Percentiles rank a stretch among this genome's conserved stretches.
phyloP scores from a whole-genome alignment of 1,284 basidiomycete species.

The Pterulicium gracile region DNA sequence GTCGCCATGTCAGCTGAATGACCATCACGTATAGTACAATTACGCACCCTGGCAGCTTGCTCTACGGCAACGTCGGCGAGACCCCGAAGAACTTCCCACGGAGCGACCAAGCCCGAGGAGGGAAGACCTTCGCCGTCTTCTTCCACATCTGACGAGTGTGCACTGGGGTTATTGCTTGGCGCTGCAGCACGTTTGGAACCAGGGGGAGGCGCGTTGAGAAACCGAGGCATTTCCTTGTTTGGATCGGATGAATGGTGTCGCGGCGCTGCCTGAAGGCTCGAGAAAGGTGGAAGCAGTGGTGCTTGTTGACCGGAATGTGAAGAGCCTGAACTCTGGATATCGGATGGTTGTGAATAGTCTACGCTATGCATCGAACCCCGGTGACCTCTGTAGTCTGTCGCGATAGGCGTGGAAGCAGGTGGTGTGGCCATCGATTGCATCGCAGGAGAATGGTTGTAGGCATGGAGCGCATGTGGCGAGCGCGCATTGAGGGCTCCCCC shows the following conservation, averaged over 20 bases:
- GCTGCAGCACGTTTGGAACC: constrained; percentile 47
- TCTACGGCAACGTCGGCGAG: constrained; percentile 72
- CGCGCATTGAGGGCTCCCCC: constrained; percentile 34
- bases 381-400: constrained; percentile 11
- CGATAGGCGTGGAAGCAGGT: constrained; percentile 44
- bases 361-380: neutral
- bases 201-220: constrained; percentile 21
- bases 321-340: constrained; percentile 11
- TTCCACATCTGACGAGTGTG: constrained; percentile 68
- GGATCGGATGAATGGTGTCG: constrained; percentile 40
- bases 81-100: constrained; percentile 73
- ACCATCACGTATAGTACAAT: constrained; percentile 5
- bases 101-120: constrained; percentile 68
- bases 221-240: constrained; percentile 31
- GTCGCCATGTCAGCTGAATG: constrained; percentile 5
- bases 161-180: constrained; percentile 57
- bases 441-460: constrained; percentile 52
- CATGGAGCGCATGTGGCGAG: constrained; percentile 51
- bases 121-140: constrained; percentile 69
- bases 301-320: constrained; percentile 20
- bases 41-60: constrained; percentile 57
- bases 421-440: constrained; percentile 48
- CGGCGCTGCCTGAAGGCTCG: constrained; percentile 43
- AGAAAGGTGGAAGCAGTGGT: constrained; percentile 59
- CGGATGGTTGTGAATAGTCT: constrained; percentile 8